phyloP scores from a whole-genome alignment of 139 green algal species.

The Tetradesmus obliquus region DNA sequence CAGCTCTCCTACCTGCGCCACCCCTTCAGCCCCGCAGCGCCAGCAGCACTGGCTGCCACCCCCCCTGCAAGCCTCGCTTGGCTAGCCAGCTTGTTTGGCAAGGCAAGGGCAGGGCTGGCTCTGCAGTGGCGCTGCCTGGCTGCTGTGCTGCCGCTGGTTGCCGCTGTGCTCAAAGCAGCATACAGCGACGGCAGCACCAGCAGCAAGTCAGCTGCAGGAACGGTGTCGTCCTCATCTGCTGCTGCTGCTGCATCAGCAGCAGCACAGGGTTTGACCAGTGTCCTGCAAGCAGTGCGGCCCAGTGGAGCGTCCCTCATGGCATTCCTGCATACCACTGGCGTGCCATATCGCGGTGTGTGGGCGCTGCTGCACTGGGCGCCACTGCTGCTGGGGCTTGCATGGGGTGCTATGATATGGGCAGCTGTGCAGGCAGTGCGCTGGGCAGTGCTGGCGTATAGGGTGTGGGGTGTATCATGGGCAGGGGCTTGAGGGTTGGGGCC shows the following conservation, averaged over 20 bases:
- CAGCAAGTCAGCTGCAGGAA: neutral
- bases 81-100: neutral
- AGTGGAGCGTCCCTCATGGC: slow-evolving; percentile 12
- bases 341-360: neutral
- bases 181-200: neutral
- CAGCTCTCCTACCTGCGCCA: slow-evolving; percentile 35
- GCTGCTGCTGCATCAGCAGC: neutral
- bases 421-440: neutral
- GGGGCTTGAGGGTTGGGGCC: neutral
- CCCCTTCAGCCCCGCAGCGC: slow-evolving; percentile 23
- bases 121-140: slow-evolving; percentile 27
- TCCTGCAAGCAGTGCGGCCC: neutral
- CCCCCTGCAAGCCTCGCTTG: neutral
- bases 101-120: neutral
- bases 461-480: slow-evolving; percentile 12
- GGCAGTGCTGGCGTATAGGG: neutral
- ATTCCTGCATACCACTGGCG: neutral
- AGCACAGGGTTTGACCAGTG: neutral
- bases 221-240: too few species aligned
- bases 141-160: slow-evolving; percentile 1
- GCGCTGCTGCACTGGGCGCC: slow-evolving; percentile 22
- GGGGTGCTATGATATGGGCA: neutral
- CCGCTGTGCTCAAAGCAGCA: slow-evolving; percentile 9
- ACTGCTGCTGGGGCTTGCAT: neutral
- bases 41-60: neutral